phyloP scores from a whole-genome alignment of 768 basidiomycete species.

The Rhodotorula babjevae region DNA sequence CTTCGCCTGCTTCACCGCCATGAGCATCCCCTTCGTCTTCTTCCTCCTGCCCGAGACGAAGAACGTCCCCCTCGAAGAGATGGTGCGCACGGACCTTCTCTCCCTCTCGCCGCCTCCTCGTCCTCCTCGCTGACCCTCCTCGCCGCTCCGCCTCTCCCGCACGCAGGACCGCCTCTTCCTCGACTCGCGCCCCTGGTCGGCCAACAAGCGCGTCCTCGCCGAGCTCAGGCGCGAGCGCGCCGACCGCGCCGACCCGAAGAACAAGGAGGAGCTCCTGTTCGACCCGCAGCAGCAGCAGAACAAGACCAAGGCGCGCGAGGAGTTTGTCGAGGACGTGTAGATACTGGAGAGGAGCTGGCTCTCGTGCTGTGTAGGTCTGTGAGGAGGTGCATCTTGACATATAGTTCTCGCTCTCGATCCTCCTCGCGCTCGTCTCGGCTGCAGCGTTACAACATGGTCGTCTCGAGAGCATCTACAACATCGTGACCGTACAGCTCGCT shows the following conservation, averaged over 20 bases:
- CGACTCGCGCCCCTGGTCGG: conserved; percentile 18
- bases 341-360: too few species aligned
- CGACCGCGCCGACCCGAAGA: neutral
- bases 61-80: conserved; percentile 52
- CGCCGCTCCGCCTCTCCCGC: neutral
- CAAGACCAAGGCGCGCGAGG: neutral
- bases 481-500: too few species aligned
- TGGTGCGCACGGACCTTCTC: conserved; percentile 42
- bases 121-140: neutral
- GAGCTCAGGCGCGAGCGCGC: conserved; percentile 19
- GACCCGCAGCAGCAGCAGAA: conserved; percentile 3
- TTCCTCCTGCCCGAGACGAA: conserved; percentile 53
- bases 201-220: conserved; percentile 29
- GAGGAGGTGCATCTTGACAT: too few species aligned
- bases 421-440: neutral
- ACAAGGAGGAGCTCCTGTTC: conserved; percentile 8
- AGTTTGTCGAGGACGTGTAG: conserved; percentile 18
- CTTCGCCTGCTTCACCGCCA: conserved; percentile 32
- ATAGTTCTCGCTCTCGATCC: neutral
- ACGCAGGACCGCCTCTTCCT: conserved; percentile 27
- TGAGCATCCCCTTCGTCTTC: conserved; percentile 52
- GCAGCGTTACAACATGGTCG: neutral
- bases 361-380: too few species aligned
- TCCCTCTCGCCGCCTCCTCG: neutral
- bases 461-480: neutral